phyloP scores from a whole-genome alignment of 331 rosid species.

The Quercus phellos region DNA sequence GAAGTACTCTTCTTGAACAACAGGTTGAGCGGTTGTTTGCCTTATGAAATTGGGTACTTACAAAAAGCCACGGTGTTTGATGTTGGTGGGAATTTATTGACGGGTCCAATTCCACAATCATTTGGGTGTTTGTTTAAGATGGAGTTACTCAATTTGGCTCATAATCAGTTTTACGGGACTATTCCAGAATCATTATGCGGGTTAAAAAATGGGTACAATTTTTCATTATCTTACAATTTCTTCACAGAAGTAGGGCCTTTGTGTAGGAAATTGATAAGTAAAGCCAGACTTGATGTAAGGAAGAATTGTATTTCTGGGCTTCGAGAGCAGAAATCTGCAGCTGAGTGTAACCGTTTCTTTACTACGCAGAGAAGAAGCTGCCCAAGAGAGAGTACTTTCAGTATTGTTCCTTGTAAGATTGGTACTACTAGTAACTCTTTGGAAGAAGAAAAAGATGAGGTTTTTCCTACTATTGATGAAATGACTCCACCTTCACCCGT shows the following conservation, averaged over 20 bases:
- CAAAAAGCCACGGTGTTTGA: constrained; percentile 24
- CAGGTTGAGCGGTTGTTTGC: constrained; percentile 30
- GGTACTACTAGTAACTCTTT: background rate
- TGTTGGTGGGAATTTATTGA: constrained; percentile 16
- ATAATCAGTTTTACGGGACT: constrained; percentile 30
- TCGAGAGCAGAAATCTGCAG: constrained; percentile 21
- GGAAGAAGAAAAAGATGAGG: background rate
- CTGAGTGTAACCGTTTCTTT: constrained; percentile 23
- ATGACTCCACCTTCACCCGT: constrained; percentile 26
- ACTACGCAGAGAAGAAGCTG: constrained; percentile 18
- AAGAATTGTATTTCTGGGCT: constrained; percentile 34
- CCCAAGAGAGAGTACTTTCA: constrained; percentile 16
- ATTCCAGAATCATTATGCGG: constrained; percentile 34
- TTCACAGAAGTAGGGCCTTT: constrained; percentile 29
- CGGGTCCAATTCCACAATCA: constrained; percentile 38
- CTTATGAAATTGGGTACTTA: constrained; percentile 32
- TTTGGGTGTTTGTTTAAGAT: constrained; percentile 27
- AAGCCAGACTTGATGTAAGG: constrained; percentile 25
- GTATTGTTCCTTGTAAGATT: constrained; percentile 13
- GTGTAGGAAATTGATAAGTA: constrained; percentile 24
- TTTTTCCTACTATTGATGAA: constrained; percentile 17
- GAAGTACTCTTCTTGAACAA: constrained; percentile 25
- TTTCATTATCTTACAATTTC: constrained; percentile 22
- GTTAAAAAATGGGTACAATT: constrained; percentile 19
- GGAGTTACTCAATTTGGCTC: constrained; percentile 26